phyloP scores from a whole-genome alignment of 345 rosid genomes.

The Hibiscus syriacus region DNA sequence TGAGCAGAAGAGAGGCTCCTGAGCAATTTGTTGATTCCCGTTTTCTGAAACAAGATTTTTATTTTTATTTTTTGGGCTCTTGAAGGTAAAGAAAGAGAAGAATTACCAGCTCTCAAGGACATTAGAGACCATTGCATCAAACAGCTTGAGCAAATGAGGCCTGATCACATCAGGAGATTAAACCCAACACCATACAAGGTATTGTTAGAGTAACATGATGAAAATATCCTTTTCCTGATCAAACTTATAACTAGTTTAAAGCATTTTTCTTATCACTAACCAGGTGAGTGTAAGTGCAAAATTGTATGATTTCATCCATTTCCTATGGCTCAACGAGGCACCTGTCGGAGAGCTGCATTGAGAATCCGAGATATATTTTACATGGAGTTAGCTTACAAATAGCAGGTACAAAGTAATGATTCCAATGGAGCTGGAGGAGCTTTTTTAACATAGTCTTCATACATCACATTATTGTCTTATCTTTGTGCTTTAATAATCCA shows the following conservation, averaged over 20 bases:
- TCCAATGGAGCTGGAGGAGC: conserved; percentile 16
- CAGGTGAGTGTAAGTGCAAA: no score
- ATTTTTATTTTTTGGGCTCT: background rate
- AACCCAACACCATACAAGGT: no score
- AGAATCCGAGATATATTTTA: background rate
- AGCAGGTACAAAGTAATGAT: conserved; percentile 4
- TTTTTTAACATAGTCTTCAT: no score
- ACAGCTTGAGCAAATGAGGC: no score
- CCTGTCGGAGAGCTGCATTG: conserved; percentile 93
- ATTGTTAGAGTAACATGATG: background rate
- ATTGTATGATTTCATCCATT: no score
- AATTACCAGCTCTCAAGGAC: conserved; percentile 54
- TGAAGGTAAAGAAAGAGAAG: conserved; percentile 58
- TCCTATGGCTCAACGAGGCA: conserved; percentile 95
- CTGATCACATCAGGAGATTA: no score
- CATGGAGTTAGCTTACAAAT: conserved; percentile 14
- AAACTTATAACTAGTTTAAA: background rate
- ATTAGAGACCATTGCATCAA: no score
- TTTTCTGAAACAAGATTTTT: background rate
- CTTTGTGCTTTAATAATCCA: background rate
- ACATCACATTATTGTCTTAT: background rate
- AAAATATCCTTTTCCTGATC: background rate
- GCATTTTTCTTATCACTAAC: background rate
- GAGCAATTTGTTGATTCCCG: background rate
- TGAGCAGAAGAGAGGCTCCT: background rate